A percentile compares a stretch with the other conserved stretches of the same genome.
phyloP scores from a whole-genome alignment of 345 rosid genomes.

The Balakata baccata region DNA sequence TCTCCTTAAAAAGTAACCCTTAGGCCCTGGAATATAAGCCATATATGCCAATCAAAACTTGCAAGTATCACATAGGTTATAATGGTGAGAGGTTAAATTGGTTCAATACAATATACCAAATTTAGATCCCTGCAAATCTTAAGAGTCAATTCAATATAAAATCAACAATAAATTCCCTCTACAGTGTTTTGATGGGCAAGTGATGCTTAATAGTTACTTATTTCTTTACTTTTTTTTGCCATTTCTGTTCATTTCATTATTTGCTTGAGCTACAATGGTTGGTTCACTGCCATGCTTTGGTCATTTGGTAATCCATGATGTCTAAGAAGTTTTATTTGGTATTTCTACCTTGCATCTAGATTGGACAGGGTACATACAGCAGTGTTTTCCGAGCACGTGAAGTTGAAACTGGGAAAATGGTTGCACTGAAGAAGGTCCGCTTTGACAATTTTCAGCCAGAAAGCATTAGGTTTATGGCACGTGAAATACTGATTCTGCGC shows the following conservation, averaged over 20 bases:
- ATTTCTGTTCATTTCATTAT: constrained; percentile 1
- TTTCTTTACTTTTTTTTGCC: not conserved
- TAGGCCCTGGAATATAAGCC: no score
- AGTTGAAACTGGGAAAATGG: constrained; percentile 61
- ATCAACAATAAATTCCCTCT: not conserved
- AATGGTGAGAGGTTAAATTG: not conserved
- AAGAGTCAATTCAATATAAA: not conserved
- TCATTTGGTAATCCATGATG: constrained; percentile 4
- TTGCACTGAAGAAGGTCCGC: constrained; percentile 75
- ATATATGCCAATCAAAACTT: not conserved
- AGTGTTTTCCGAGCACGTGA: constrained; percentile 72
- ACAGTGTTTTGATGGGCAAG: not conserved
- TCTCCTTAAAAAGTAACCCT: not conserved
- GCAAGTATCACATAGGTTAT: not conserved
- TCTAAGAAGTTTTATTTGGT: constrained; percentile 13
- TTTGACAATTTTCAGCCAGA: constrained; percentile 69
- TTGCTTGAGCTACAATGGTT: constrained; percentile 7
- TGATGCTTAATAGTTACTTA: not conserved
- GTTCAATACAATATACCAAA: not conserved
- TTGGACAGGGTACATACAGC: constrained; percentile 91
- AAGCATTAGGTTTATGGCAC: constrained; percentile 78
- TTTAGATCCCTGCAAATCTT: not conserved
- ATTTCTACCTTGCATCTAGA: constrained; percentile 34
- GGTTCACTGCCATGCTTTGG: constrained; percentile 1
- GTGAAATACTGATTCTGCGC: constrained; percentile 68